A percentile compares a stretch with the other conserved stretches of the same genome.
phyloP scores from a whole-genome alignment of 1,139 yeast genomes.

The Lodderomyces pseudojiufengensis region DNA sequence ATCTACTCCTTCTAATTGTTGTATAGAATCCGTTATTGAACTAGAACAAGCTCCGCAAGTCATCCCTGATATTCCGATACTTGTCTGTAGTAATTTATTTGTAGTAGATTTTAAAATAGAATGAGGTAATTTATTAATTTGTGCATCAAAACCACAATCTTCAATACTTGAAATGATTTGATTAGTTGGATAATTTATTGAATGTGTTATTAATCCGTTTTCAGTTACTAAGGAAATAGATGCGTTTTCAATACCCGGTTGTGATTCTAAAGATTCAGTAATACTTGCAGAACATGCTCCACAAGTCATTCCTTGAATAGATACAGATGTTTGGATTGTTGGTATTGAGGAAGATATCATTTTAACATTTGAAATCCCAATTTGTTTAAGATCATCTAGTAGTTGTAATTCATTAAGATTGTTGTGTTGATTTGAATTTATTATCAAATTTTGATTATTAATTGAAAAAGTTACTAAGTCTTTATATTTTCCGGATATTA shows the following conservation, averaged over 20 bases:
- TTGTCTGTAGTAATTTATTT: constrained; percentile 9
- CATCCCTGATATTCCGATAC: constrained; percentile 63
- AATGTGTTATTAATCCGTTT: constrained; percentile 28
- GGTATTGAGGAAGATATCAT: constrained; percentile 4
- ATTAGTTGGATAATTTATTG: constrained; percentile 8
- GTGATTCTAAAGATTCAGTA: constrained; percentile 23
- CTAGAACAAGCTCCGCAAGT: constrained; percentile 82
- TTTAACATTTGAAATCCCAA: neutral
- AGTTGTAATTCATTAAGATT: neutral
- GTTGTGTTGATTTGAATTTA: no score
- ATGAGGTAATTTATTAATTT: constrained; percentile 8
- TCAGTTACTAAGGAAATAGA: constrained; percentile 36
- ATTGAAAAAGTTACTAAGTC: no score
- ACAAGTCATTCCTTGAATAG: constrained; percentile 34
- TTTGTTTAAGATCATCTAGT: neutral
- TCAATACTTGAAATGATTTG: constrained; percentile 26
- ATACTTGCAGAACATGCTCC: constrained; percentile 43
- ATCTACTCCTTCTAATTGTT: constrained; percentile 43
- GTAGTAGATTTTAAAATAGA: neutral
- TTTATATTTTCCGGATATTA: no score
- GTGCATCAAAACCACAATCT: constrained; percentile 40
- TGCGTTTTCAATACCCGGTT: constrained; percentile 24
- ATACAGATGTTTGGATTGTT: constrained; percentile 11
- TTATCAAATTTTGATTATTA: no score
- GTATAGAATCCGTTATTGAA: constrained; percentile 56